Evolutionary conservation across 1,139 yeast species (phyloP), one percentile per base, ranked within the genome.

Genomic region (Pichiaceae sp.): DNA sequence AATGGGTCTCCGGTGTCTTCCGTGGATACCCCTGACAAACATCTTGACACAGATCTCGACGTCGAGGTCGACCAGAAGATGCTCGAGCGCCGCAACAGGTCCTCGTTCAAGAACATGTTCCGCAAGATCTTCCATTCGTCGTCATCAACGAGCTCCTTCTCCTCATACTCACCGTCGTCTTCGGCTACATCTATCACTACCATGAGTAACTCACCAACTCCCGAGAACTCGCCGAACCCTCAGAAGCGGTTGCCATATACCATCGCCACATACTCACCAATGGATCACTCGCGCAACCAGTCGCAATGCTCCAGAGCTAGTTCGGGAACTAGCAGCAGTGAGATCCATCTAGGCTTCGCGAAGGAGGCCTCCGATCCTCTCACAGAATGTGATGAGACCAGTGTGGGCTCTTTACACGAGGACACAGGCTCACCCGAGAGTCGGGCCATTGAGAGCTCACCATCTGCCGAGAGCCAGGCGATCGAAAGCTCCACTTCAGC

Each of bases 121-220:
- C n/a, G 18, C 11, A 20, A 19, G 28, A n/a, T 31, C 17, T 31
- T 31, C 21, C 17, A 19, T 9, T 31, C 28, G n/a, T 31, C 34
- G 9, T 31, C 34, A 4, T 21, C 34, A 5, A n/a, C 34, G 18
- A 6, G 12, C 11, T 30, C 32, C 11, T 8, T 17, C 4, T 17
- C 31, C 4, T 29, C 28, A 14, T 12, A 7, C 8, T 25, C 28
- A 5, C 28, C n/a, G 14, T 12, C 15, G 6, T 25, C 28, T 6
- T 25, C 28, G 28, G 5, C 16, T 6, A 25, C 28, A 12, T 25
- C 28, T 9, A 25, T 25, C 14, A 15, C 14, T 8, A 25, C 28
- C 8, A 25, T 25, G 28, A 25, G 14, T 15, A 25, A 6, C 14
- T 25, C 28, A 15, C n/a, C 16, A 14, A 25, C 14, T 14, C 28